These are phyloP conservation scores for Mimosa bimucronata DNA, from an alignment of 306 rosid genomes.

Conservation along the genomic window DNA sequence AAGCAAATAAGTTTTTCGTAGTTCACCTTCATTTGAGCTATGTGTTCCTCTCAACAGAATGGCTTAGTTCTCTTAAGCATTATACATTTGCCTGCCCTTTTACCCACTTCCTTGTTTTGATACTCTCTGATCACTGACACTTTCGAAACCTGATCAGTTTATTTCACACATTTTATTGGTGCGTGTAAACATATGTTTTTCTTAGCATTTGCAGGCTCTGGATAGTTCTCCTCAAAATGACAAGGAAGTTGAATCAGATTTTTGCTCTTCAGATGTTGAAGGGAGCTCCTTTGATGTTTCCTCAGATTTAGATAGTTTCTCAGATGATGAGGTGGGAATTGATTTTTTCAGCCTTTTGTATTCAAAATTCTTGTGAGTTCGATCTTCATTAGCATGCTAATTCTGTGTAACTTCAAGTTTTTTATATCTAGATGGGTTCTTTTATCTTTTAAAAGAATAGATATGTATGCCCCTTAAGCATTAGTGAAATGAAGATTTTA, in stretches of 20 bases:
- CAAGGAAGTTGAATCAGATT: slow-evolving; percentile 56
- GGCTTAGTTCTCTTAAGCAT: neutral
- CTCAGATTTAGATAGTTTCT: slow-evolving; percentile 61
- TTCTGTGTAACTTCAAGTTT: slow-evolving; percentile 20
- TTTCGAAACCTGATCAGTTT: slow-evolving; percentile 17
- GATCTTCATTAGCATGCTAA: slow-evolving; percentile 19
- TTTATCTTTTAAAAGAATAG: neutral
- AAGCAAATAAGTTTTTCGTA: neutral
- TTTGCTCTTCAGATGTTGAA: slow-evolving; percentile 57
- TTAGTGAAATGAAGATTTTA: slow-evolving; percentile 23
- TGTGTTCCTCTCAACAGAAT: neutral
- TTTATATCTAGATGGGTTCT: slow-evolving; percentile 28
- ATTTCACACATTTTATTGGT: slow-evolving; percentile 14
- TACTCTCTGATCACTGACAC: slow-evolving; percentile 16
- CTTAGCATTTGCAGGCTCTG: slow-evolving; percentile 51
- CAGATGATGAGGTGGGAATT: slow-evolving; percentile 64
- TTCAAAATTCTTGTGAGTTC: slow-evolving; percentile 15
- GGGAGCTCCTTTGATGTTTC: slow-evolving; percentile 62
- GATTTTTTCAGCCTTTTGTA: slow-evolving; percentile 9
- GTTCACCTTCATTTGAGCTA: slow-evolving; percentile 11
- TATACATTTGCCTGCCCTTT: neutral
- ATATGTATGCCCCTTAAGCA: neutral
- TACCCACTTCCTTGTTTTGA: neutral
- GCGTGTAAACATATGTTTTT: neutral
- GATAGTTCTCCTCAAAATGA: slow-evolving; percentile 66